Evolutionary conservation across 352 stramenopile genomes (phyloP).

Genomic region (Poterioochromonas sp.): DNA sequence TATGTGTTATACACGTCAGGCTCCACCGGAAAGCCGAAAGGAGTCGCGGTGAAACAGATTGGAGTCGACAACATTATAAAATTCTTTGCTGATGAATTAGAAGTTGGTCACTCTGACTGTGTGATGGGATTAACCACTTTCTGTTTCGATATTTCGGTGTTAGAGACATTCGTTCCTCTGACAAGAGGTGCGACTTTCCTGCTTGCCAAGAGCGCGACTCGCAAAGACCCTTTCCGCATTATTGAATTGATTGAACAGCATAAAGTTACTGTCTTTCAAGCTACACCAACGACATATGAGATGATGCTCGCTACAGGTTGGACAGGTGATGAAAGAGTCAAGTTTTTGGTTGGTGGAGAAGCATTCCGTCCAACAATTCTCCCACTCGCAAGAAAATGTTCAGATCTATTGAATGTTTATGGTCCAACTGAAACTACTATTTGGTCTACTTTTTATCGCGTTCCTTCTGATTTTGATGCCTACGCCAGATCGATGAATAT

Average conservation of each 20-base stretch:
- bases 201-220: not conserved
- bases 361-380: not conserved
- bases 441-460: not conserved
- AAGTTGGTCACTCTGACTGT: not conserved
- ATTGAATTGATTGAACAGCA: not conserved
- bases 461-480: not conserved
- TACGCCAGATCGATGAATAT: not conserved
- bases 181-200: not conserved
- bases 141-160: conserved; percentile 1
- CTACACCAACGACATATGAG: conserved; percentile 2
- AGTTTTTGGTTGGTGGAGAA: not conserved
- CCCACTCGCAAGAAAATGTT: not conserved
- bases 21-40: conserved; percentile 87
- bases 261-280: not conserved
- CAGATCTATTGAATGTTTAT: not conserved
- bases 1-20: conserved; percentile 97
- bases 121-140: not conserved
- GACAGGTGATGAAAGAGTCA: not conserved
- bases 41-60: conserved; percentile 55
- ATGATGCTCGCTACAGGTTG: not conserved
- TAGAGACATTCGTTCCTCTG: not conserved
- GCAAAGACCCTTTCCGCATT: not conserved
- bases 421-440: conserved; percentile 9
- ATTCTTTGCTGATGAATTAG: not conserved
- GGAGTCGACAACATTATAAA: not conserved